Percentiles rank a stretch among this genome's conserved stretches.
These are phyloP conservation scores for Neofusicoccum sp. DNA, from an alignment of 2,329 filamentous ascomycete genomes.

Conservation along the genomic window DNA sequence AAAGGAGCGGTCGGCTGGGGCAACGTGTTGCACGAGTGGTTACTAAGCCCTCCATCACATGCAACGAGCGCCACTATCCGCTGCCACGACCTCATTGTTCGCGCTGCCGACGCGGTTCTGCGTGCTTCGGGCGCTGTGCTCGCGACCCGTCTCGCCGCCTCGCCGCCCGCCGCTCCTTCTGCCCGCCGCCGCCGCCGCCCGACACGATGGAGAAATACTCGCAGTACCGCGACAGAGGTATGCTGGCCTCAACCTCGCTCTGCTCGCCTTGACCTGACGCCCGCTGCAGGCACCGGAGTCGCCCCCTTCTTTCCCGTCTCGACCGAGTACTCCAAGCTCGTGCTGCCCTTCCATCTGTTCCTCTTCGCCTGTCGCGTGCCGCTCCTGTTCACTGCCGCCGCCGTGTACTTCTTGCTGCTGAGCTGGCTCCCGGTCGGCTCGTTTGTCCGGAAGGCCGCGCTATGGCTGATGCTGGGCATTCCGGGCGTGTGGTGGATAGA, in stretches of 20 bases:
- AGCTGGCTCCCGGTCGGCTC: constrained; percentile 77
- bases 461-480: constrained; percentile 86
- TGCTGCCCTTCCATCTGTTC: constrained; percentile 66
- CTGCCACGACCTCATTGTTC: neutral
- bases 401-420: constrained; percentile 77
- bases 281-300: constrained; percentile 80
- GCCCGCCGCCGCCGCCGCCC: neutral
- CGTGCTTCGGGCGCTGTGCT: constrained; percentile 14
- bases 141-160: neutral
- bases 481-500: constrained; percentile 98
- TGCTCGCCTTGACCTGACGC: neutral
- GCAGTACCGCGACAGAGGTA: constrained; percentile 88
- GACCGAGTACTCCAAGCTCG: constrained; percentile 65
- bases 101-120: constrained; percentile 12
- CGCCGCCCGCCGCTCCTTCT: neutral
- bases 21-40: neutral
- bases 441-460: constrained; percentile 74
- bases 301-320: constrained; percentile 89
- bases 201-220: constrained; percentile 89
- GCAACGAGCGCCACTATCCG: neutral
- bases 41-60: constrained; percentile 9
- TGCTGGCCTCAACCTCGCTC: constrained; percentile 15
- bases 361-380: constrained; percentile 83
- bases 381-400: constrained; percentile 68
- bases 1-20: neutral